Evolutionary conservation across 2,329 filamentous ascomycete genomes (phyloP).

Genomic region (Pseudocercospora musae): DNA sequence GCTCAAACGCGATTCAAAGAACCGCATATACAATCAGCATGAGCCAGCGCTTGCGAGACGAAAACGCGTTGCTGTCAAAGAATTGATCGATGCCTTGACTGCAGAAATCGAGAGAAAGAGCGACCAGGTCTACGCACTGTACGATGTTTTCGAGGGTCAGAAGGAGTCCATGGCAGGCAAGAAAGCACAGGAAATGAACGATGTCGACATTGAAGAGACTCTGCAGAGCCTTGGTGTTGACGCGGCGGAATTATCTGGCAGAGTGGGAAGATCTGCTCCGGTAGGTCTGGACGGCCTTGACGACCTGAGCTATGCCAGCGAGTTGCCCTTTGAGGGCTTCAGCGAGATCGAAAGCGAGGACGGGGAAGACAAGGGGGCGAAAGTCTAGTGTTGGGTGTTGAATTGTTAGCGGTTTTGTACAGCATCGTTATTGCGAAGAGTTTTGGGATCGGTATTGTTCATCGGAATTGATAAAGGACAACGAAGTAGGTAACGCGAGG

Average conservation of each 20-base stretch:
- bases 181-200: constrained; percentile 49
- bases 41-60: constrained; percentile 65
- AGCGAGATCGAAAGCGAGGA: constrained; percentile 30
- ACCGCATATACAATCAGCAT: constrained; percentile 61
- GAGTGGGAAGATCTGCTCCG: constrained; percentile 21
- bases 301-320: constrained; percentile 30
- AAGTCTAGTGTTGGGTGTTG: neutral
- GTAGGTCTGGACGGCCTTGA: constrained; percentile 22
- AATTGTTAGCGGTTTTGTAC: neutral
- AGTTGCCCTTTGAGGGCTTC: constrained; percentile 34
- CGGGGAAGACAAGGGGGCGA: neutral
- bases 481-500: neutral
- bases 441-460: neutral
- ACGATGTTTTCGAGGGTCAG: constrained; percentile 80
- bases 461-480: neutral
- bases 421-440: neutral
- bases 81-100: constrained; percentile 60
- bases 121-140: constrained; percentile 76
- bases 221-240: constrained; percentile 42
- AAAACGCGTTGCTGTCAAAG: constrained; percentile 59
- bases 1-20: constrained; percentile 61
- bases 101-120: constrained; percentile 68
- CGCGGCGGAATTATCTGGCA: constrained; percentile 33
- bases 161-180: constrained; percentile 45
- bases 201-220: constrained; percentile 40